A percentile compares a stretch with the other conserved stretches of the same genome.
phyloP scores from a whole-genome alignment of 768 basidiomycete genomes.

The Suillus occidentalis region DNA sequence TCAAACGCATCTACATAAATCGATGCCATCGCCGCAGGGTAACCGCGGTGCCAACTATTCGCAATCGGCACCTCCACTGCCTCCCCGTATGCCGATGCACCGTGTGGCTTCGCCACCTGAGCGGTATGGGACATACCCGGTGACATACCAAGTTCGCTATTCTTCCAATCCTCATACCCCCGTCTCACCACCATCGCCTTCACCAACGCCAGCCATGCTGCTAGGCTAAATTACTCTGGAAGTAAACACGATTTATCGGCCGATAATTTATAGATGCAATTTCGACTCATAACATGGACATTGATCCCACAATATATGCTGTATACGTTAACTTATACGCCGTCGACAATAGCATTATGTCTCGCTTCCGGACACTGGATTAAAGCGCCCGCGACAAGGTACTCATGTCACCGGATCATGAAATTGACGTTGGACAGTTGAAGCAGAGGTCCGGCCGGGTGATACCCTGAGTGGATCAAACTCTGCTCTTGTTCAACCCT shows the following conservation, averaged over 20 bases:
- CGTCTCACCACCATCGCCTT: not conserved
- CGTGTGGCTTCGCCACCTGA: slow-evolving; percentile 1
- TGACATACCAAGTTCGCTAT: slow-evolving; percentile 7
- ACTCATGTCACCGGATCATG: not conserved
- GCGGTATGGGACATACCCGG: slow-evolving; percentile 18
- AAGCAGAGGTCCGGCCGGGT: not conserved
- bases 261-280: not conserved
- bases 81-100: slow-evolving; percentile 6
- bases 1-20: slow-evolving; percentile 36
- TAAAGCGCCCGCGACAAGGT: not conserved
- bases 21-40: slow-evolving; percentile 44
- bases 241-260: not conserved
- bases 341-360: not conserved
- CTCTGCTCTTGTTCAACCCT: not conserved
- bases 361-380: not conserved
- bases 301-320: not conserved
- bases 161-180: not conserved
- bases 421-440: not conserved
- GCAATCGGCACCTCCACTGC: slow-evolving; percentile 37
- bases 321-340: not conserved
- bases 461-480: not conserved
- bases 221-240: slow-evolving; percentile 25
- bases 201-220: slow-evolving; percentile 15
- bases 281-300: not conserved
- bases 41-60: slow-evolving; percentile 42